Evolutionary conservation across 2,329 filamentous ascomycete species (phyloP), one percentile per base, ranked within the genome.

Genomic region (Trichoderma semiorbis): DNA sequence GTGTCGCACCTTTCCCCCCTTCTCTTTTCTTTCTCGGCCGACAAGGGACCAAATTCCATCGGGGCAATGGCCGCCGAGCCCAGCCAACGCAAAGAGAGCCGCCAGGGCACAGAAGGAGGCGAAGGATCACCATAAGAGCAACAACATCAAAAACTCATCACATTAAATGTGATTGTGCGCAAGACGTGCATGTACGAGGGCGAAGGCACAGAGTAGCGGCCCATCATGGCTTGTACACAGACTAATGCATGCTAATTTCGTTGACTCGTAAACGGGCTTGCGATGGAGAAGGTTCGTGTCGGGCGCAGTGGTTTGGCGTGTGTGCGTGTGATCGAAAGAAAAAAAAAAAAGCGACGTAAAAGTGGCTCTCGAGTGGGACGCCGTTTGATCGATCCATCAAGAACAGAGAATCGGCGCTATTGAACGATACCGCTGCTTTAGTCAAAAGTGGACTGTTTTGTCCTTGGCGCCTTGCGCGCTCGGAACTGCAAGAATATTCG

Each of bases 211-310:
- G 18, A 32, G 28, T 28, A 30, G 55, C 55, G 28, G 55, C 57
- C 32, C 57, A 34, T 30, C 47, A 61, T 50, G 36, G 28, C 34
- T 34, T 60, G 66, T 32, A 24, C 43, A 53, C 28, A 60, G 55
- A 47, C 66, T 69, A 69, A 60, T 60, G 66, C 66, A 69, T 69
- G 66, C 66, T 69, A 69, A 69, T 69, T 69, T 69, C 55, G 66
- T 69, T 69, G 66, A 69, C 66, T 69, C 66, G 66, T 69, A 50
- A 69, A 61, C 55, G 36, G 36, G 53, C 66, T 69, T 34, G 66
- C 55, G 55, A 69, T 69, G 66, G 65, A 68, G 65, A 69, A 69
- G 34, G 28, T 36, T 60, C 53, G 65, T 58, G 65, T 68, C 65
- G 65, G 53, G 65, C 53, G 53, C 34, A 43, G 53, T 43, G 65